Conservation (phyloP, 2,329 filamentous ascomycete genomes). For the Bipolaris zeicola region DNA sequence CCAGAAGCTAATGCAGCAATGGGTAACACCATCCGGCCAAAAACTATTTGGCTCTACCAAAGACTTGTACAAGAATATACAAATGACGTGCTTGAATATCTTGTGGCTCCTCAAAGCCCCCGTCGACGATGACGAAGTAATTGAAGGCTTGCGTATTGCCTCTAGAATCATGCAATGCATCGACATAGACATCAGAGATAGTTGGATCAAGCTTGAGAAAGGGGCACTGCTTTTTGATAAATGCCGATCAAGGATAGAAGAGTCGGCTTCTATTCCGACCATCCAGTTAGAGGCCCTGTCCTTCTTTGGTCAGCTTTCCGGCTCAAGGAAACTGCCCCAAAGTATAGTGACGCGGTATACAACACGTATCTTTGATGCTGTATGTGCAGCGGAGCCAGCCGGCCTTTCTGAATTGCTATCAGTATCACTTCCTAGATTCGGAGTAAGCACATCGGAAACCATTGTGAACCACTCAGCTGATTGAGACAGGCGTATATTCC, state of each 20-base stretch:
- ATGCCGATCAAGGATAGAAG: conserved; percentile 36
- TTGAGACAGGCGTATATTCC: conserved; percentile 25
- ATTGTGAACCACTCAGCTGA: conserved; percentile 8
- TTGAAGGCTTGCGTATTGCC: conserved; percentile 43
- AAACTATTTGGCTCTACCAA: conserved; percentile 39
- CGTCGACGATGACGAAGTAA: conserved; percentile 33
- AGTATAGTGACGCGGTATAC: conserved; percentile 33
- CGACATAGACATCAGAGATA: conserved; percentile 23
- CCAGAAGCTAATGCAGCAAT: conserved; percentile 21
- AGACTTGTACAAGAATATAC: conserved; percentile 37
- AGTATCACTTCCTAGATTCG: conserved; percentile 34
- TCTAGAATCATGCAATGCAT: conserved; percentile 33
- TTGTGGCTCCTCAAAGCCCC: conserved; percentile 37
- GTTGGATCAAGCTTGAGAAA: conserved; percentile 29
- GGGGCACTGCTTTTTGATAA: conserved; percentile 32
- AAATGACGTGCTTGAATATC: conserved; percentile 38
- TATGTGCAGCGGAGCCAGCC: conserved; percentile 16
- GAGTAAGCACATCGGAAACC: conserved; percentile 24
- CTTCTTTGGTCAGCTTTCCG: conserved; percentile 38
- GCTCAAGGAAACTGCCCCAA: conserved; percentile 21
- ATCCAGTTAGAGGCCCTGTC: conserved; percentile 40
- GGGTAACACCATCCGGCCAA: conserved; percentile 38
- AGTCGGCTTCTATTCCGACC: conserved; percentile 20
- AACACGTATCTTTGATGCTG: conserved; percentile 16
- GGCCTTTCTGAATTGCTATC: conserved; percentile 26